Base-by-base conservation (phyloP, 2,329 filamentous ascomycete species). In the Trichoderma endophyticum region DNA sequence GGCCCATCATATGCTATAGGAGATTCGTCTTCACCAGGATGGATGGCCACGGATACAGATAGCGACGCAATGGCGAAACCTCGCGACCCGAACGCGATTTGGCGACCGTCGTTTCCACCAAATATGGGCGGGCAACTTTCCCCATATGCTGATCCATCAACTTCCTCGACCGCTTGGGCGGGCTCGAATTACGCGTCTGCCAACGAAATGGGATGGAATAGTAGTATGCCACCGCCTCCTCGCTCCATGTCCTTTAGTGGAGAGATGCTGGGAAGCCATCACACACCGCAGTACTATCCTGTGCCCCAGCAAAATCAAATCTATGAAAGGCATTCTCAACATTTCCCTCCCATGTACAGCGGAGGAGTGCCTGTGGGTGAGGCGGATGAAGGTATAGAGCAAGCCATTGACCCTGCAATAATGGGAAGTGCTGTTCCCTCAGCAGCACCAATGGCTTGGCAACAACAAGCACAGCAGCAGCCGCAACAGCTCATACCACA, bases 91-190 rank as follows among this genome's bases (percentile, higher is more conserved):
- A 83, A 80, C 71, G 74, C 81, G 11, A 80, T 82, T 14, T 90
- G 87, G 88, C 81, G 84, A 73, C 78, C 82, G 7, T 88, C 86
- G 54, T 84, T 87, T 8, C 83, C 86, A 11, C 81, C 88, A 39
- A 84, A 84, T n/a, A 15, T 69, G 3, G 26, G 56, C 4, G 81
- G 86, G 0, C 84, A 84, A 3, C 86, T 86, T 73, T 85, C 86
- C 6, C 83, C 86, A 2, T 89, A 87, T 75, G 80, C 82, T 6
- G 81, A 83, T 26, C 81, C 84, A 56, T 79, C 80, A 1, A 78
- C 83, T 15, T 76, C 82, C 3, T 79, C 84, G 0, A 77, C 82
- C 30, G 77, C 82, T 3, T 87, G 86, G 86, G 77, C 82, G 34
- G 79, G 70, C 64, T 77, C 82, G 7, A 83, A 85, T 48, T 71